These are phyloP conservation scores for Mallotus repandus DNA, from an alignment of 441 rosid species.

Conservation along the genomic window DNA sequence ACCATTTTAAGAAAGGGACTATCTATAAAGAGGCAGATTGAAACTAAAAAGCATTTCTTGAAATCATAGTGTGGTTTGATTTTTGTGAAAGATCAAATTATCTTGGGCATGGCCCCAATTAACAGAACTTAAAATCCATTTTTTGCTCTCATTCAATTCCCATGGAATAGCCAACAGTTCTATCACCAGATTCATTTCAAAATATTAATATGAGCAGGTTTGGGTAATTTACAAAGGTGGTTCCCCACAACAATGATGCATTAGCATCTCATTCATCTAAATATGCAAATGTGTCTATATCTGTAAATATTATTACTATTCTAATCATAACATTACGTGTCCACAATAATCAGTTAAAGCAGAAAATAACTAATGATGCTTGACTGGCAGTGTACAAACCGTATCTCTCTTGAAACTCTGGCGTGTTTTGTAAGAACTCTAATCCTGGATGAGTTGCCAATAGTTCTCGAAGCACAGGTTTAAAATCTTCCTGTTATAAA, in stretches of 20 bases:
- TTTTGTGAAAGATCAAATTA: not conserved
- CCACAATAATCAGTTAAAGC: slow-evolving; percentile 14
- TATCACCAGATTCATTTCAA: not conserved
- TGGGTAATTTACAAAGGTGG: not conserved
- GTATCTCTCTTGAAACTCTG: slow-evolving; percentile 99
- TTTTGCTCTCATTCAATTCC: not conserved
- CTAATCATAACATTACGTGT: not conserved
- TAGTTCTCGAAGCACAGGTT: slow-evolving; percentile 78
- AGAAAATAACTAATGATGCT: slow-evolving; percentile 6
- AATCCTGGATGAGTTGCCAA: slow-evolving; percentile 97
- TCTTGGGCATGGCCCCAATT: not conserved
- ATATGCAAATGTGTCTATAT: not conserved
- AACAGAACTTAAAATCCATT: not conserved
- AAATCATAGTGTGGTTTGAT: not conserved
- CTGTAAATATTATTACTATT: not conserved
- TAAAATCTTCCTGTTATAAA: slow-evolving; percentile 85
- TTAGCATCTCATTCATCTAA: not conserved
- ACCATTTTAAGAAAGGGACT: not conserved
- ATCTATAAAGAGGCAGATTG: not conserved
- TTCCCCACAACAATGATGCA: not conserved
- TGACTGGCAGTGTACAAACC: slow-evolving; percentile 49
- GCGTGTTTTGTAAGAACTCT: slow-evolving; percentile 92
- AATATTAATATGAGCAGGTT: not conserved
- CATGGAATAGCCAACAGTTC: not conserved
- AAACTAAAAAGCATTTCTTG: not conserved